These are phyloP conservation scores for Zasmidium angulare DNA, from an alignment of 2,329 filamentous ascomycete species.

Conservation along the genomic window DNA sequence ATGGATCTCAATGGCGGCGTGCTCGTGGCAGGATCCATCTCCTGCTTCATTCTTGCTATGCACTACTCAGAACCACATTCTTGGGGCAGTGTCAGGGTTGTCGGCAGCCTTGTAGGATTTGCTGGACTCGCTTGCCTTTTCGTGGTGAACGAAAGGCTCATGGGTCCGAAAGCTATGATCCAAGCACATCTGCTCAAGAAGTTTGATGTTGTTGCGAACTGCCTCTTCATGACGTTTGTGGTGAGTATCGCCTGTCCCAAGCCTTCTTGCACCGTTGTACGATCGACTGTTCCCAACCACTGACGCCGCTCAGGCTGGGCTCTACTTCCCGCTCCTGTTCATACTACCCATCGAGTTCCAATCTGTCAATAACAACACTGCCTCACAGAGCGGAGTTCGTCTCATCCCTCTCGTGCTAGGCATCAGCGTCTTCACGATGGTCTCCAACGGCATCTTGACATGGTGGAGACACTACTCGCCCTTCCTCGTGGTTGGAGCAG, in stretches of 20 bases:
- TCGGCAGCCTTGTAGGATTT: constrained; percentile 1
- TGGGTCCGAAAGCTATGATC: background rate
- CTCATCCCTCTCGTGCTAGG: background rate
- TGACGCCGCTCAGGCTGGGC: background rate
- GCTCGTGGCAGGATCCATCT: constrained; percentile 35
- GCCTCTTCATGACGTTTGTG: background rate
- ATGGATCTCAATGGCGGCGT: constrained; percentile 40
- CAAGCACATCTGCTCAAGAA: background rate
- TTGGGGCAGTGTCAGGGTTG: background rate
- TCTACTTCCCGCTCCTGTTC: background rate
- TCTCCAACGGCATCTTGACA: background rate
- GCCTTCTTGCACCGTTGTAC: too few relatives aligned
- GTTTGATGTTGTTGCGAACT: background rate
- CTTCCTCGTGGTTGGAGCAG: background rate
- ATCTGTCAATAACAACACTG: background rate
- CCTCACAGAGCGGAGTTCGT: background rate
- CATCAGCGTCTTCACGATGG: background rate
- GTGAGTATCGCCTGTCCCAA: background rate
- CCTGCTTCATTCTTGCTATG: constrained; percentile 41
- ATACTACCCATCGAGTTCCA: background rate
- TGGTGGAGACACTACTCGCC: background rate
- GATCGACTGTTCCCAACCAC: too few relatives aligned
- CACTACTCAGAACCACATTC: constrained; percentile 26
- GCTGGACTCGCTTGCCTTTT: background rate
- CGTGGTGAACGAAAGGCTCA: background rate